These are phyloP conservation scores for Crassisporium funariophilum DNA, from an alignment of 768 basidiomycete genomes.

Conservation along the genomic window DNA sequence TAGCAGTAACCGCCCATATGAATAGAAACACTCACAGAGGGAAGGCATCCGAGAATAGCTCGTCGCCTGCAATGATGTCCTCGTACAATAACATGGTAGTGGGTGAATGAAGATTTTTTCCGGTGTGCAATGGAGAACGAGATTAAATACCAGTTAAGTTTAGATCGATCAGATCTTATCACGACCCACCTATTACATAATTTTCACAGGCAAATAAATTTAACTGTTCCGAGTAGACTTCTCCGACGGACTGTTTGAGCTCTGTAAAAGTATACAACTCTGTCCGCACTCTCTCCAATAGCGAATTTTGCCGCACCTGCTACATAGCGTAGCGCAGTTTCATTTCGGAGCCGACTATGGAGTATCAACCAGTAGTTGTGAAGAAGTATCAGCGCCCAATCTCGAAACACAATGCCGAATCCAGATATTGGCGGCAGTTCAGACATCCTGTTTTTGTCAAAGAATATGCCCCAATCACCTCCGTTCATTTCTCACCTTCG, in stretches of 20 bases:
- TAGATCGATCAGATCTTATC: slow-evolving; percentile 43
- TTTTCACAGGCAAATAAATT: no score
- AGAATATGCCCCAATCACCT: slow-evolving; percentile 95
- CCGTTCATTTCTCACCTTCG: slow-evolving; percentile 85
- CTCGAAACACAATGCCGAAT: slow-evolving; percentile 70
- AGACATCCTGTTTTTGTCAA: slow-evolving; percentile 93
- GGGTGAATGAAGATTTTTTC: slow-evolving; percentile 21
- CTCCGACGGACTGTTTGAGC: no score
- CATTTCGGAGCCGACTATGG: no score
- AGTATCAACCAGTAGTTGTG: slow-evolving; percentile 78
- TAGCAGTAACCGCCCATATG: no score
- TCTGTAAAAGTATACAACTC: no score
- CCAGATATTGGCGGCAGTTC: slow-evolving; percentile 85
- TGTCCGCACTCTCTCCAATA: no score
- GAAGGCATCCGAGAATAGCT: slow-evolving; percentile 96
- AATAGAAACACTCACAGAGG: slow-evolving; percentile 66
- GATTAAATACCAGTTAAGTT: slow-evolving; percentile 6
- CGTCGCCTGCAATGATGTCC: slow-evolving; percentile 78
- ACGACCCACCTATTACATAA: slow-evolving; percentile 15
- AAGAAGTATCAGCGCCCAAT: slow-evolving; percentile 55
- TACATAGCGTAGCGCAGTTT: no score
- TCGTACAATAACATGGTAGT: slow-evolving; percentile 70
- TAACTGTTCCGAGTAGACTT: no score
- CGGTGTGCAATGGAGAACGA: slow-evolving; percentile 17
- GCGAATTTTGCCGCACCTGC: no score